phyloP scores from a whole-genome alignment of 2,329 filamentous ascomycete species.

The Fusarium continuum region DNA sequence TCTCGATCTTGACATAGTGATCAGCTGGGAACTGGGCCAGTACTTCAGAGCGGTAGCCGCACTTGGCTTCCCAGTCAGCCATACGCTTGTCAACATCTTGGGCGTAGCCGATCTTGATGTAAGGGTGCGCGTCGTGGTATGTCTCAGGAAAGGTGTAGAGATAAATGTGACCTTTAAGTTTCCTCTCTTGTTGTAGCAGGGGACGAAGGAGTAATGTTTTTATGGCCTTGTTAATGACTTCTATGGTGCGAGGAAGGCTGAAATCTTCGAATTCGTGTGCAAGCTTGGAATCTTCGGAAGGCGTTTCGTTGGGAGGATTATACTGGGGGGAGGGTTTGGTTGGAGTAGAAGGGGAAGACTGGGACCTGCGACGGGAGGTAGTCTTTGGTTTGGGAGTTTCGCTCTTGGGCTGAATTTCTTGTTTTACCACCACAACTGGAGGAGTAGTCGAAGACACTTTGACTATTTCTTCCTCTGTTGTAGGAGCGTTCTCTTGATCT shows the following conservation, averaged over 20 bases:
- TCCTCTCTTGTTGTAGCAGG: background rate
- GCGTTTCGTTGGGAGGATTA: background rate
- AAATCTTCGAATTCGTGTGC: conserved; percentile 36
- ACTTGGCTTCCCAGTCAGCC: conserved; percentile 33
- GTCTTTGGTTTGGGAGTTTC: background rate
- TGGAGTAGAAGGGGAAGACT: background rate
- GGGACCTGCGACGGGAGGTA: background rate
- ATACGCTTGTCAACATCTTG: conserved; percentile 37
- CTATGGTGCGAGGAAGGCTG: background rate
- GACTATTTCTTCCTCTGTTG: background rate
- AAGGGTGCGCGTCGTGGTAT: conserved; percentile 17
- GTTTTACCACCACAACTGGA: background rate
- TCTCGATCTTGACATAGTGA: conserved; percentile 43
- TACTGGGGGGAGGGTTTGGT: background rate
- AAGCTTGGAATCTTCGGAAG: background rate
- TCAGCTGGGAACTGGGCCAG: conserved; percentile 23
- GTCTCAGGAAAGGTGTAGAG: conserved; percentile 38
- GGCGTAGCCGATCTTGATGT: conserved; percentile 47
- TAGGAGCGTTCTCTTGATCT: background rate
- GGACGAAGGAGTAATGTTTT: conserved; percentile 19
- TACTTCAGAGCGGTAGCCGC: conserved; percentile 39
- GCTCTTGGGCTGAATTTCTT: background rate
- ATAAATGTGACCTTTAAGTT: conserved; percentile 37
- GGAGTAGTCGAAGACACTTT: background rate
- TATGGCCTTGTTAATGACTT: conserved; percentile 30